phyloP scores from a whole-genome alignment of 441 rosid genomes.

The Bocquillonia castaneifolia region DNA sequence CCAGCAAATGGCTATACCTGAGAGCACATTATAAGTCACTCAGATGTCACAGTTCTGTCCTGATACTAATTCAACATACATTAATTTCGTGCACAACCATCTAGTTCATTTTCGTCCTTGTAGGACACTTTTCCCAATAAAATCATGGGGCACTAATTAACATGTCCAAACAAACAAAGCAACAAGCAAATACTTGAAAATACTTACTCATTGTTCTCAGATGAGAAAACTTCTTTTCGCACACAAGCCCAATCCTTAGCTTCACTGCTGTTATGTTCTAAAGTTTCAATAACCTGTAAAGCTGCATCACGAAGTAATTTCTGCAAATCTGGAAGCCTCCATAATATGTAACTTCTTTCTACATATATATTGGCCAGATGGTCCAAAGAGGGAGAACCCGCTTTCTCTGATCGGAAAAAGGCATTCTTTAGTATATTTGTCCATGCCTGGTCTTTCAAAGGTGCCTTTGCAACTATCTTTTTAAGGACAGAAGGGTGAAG shows the following conservation, averaged over 20 bases:
- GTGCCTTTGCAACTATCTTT: constrained; percentile 73
- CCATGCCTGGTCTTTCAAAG: constrained; percentile 78
- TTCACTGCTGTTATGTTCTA: constrained; percentile 49
- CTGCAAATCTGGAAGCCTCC: constrained; percentile 89
- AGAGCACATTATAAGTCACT: background rate
- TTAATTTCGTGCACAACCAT: background rate
- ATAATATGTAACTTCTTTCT: constrained; percentile 72
- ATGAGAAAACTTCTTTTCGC: constrained; percentile 71
- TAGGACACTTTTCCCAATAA: constrained; percentile 1
- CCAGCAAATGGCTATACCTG: constrained; percentile 72
- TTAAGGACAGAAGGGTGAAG: constrained; percentile 75
- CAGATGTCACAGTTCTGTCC: background rate
- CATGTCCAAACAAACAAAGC: constrained; percentile 4
- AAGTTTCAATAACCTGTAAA: constrained; percentile 43
- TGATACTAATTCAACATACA: constrained; percentile 3
- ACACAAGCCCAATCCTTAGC: constrained; percentile 74
- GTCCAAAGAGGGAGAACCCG: constrained; percentile 66
- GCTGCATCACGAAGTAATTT: constrained; percentile 59
- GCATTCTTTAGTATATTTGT: constrained; percentile 55
- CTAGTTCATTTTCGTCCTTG: background rate
- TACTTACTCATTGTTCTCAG: constrained; percentile 78
- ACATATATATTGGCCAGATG: constrained; percentile 74
- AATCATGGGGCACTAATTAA: background rate
- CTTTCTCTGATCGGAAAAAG: constrained; percentile 57
- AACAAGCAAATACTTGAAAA: constrained; percentile 13